These are phyloP conservation scores for Aspergillus funiculosus DNA, from an alignment of 495 filamentous ascomycete species.

Conservation along the genomic window DNA sequence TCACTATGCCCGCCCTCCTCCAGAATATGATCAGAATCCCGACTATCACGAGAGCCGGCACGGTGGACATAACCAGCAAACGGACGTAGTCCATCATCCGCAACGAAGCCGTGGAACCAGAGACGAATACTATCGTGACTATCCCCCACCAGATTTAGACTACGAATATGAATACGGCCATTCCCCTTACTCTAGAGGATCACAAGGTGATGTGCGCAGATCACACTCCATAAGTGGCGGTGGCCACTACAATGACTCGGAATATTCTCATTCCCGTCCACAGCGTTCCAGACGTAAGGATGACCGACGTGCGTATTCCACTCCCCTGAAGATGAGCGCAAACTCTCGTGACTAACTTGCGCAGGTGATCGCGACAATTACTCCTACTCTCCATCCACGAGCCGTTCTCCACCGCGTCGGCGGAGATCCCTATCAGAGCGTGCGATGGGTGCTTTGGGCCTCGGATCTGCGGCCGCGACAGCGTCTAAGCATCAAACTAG, in stretches of 20 bases:
- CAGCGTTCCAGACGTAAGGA: slow-evolving; percentile 48
- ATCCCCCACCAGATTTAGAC: slow-evolving; percentile 48
- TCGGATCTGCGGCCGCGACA: slow-evolving; percentile 48
- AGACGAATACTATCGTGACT: slow-evolving; percentile 64
- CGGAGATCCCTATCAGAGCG: slow-evolving; percentile 70
- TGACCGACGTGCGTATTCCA: slow-evolving; percentile 36
- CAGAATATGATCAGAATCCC: slow-evolving; percentile 25
- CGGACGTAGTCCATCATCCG: slow-evolving; percentile 47
- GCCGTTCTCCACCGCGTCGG: slow-evolving; percentile 42
- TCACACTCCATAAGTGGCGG: slow-evolving; percentile 43
- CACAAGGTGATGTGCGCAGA: slow-evolving; percentile 30
- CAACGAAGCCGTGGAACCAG: slow-evolving; percentile 55
- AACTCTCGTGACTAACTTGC: background rate
- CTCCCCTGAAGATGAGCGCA: background rate
- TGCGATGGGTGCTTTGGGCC: slow-evolving; percentile 58
- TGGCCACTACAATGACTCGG: slow-evolving; percentile 44
- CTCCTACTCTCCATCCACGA: slow-evolving; percentile 33
- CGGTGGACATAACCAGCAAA: slow-evolving; percentile 16
- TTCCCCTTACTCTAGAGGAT: slow-evolving; percentile 35
- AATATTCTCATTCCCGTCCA: slow-evolving; percentile 53
- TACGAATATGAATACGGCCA: slow-evolving; percentile 48
- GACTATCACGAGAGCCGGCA: slow-evolving; percentile 26
- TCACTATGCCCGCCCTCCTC: slow-evolving; percentile 27
- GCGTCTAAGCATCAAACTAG: slow-evolving; percentile 20
- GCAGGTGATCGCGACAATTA: slow-evolving; percentile 39